Evolutionary conservation across 495 filamentous ascomycete species (phyloP), one percentile per base, ranked within the genome.

Genomic region (Aspergillus sparsus): DNA sequence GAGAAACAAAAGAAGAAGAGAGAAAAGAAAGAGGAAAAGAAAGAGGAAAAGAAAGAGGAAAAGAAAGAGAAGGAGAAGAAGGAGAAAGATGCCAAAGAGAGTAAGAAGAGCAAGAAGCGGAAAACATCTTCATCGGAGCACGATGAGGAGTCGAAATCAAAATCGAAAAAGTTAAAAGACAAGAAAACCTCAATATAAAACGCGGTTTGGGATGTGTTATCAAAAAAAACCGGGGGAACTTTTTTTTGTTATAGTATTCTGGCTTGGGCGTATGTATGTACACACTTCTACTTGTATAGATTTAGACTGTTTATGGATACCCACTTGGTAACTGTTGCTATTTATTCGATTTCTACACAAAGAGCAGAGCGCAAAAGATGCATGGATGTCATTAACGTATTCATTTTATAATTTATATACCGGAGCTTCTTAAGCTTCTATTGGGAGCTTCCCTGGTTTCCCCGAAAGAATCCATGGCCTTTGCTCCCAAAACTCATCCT

Each of bases 401-500:
- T 27, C 21, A 27, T 27, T 27, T 27, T 27, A 27, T 27, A 27
- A 27, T 27, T 27, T 27, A 27, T 27, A 27, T 27, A 1, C 3
- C 21, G 21, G 21, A 27, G 3, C 21, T 27, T 27, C 21, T 27
- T 68, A 77, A 46, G 71, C 73, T 68, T 86, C 75, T 49, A 79
- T 82, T 5, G 85, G 85, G 54, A 88, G 73, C 67, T 84, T 88
- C 10, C 87, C 86, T 21, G 88, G 84, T 66, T 86, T 89, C 55
- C 87, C 86, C 13, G 85, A 89, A 55, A 97, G 71, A 58, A 98
- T 83, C 90, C 93, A 97, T 7, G 92, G 91, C 66, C 89, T 79
- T 64, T 80, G 78, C 60, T 89, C 82, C 94, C 93, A 98, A 72
- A 98, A 98, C 7, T 89, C 88, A 75, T 97, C 89, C 60, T 87